phyloP scores from a whole-genome alignment of 805 yeast genomes.

The Blastobotrys chiropterorum region DNA sequence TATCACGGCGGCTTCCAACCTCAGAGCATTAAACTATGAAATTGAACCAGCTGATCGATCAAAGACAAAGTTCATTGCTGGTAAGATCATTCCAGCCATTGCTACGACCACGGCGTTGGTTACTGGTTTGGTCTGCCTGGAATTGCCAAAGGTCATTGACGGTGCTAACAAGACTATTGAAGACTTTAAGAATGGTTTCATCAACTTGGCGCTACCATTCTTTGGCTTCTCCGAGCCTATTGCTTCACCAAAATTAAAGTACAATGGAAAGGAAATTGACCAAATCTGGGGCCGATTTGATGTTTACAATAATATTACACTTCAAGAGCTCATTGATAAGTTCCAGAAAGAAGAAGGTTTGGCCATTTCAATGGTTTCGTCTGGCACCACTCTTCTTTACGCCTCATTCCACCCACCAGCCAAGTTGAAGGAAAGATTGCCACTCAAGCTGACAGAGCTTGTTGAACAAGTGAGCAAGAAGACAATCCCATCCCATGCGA shows the following conservation, averaged over 20 bases:
- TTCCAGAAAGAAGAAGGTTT: conserved; percentile 80
- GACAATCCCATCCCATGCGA: conserved; percentile 65
- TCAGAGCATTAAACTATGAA: conserved; percentile 87
- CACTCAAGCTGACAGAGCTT: conserved; percentile 61
- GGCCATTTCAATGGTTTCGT: conserved; percentile 84
- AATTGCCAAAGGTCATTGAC: conserved; percentile 83
- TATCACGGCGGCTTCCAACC: conserved; percentile 90
- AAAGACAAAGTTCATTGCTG: conserved; percentile 95
- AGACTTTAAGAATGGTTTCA: conserved; percentile 85
- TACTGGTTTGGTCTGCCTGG: conserved; percentile 89
- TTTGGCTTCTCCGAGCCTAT: conserved; percentile 96
- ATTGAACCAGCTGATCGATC: conserved; percentile 84
- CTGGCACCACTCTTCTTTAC: conserved; percentile 81
- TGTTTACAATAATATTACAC: conserved; percentile 54
- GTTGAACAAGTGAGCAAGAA: conserved; percentile 83
- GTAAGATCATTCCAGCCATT: conserved; percentile 96
- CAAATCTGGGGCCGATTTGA: conserved; percentile 94
- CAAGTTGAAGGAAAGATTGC: conserved; percentile 73
- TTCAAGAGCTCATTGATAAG: conserved; percentile 63
- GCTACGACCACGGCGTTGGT: conserved; percentile 99
- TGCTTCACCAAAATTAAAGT: conserved; percentile 73
- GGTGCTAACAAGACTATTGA: conserved; percentile 63
- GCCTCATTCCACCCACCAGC: conserved; percentile 93
- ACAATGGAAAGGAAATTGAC: conserved; percentile 74
- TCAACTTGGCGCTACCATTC: conserved; percentile 89